phyloP scores from a whole-genome alignment of 179 eudicot genomes.

The Actinidia arguta region DNA sequence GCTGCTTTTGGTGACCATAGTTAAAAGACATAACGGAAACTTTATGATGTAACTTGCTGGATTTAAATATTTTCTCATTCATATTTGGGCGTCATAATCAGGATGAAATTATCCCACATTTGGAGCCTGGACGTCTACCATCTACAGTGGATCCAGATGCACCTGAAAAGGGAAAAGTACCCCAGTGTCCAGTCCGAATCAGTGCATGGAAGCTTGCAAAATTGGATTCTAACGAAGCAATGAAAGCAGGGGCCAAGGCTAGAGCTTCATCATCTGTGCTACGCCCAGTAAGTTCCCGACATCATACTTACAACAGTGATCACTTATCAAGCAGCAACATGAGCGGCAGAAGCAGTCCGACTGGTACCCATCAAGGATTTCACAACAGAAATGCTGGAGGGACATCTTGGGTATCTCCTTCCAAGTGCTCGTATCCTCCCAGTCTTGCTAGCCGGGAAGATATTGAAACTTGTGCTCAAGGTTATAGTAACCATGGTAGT shows the following conservation, averaged over 20 bases:
- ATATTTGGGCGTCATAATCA: slow-evolving; percentile 28
- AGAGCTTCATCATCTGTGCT: slow-evolving; percentile 94
- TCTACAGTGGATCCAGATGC: slow-evolving; percentile 93
- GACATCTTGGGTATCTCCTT: slow-evolving; percentile 45
- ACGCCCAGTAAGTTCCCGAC: slow-evolving; percentile 67
- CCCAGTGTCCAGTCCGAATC: slow-evolving; percentile 71
- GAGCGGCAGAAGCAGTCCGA: slow-evolving; percentile 75
- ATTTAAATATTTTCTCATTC: background rate
- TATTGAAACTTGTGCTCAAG: slow-evolving; percentile 61
- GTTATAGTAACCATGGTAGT: slow-evolving; percentile 75
- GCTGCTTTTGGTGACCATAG: background rate
- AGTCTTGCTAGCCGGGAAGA: slow-evolving; percentile 81
- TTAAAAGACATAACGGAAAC: background rate
- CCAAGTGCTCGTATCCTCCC: slow-evolving; percentile 77
- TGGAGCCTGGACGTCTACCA: slow-evolving; percentile 83
- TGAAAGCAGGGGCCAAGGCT: slow-evolving; percentile 95
- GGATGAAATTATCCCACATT: slow-evolving; percentile 89
- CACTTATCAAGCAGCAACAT: slow-evolving; percentile 71
- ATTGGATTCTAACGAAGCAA: slow-evolving; percentile 75
- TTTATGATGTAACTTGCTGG: background rate
- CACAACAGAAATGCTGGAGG: slow-evolving; percentile 41
- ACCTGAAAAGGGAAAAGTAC: slow-evolving; percentile 57
- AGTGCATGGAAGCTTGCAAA: slow-evolving; percentile 98
- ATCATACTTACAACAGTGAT: slow-evolving; percentile 55
- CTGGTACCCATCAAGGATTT: slow-evolving; percentile 55